Percentiles rank a stretch among this genome's conserved stretches.
Evolutionary conservation across 768 basidiomycete species (phyloP).

Genomic region (Boletus tomentosulus): DNA sequence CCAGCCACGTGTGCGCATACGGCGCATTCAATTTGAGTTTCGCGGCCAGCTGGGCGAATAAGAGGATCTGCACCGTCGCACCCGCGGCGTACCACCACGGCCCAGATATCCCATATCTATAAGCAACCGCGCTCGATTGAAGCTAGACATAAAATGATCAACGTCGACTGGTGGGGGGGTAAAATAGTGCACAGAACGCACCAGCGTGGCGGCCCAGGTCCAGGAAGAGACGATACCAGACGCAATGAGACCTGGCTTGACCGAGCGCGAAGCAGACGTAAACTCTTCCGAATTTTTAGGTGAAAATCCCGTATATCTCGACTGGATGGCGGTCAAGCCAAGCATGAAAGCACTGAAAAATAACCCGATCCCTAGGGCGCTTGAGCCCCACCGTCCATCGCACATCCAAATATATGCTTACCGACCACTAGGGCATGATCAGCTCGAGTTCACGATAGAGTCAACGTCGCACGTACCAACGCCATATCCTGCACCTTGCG

Average conservation of each 20-base stretch:
- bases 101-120: conserved; percentile 80
- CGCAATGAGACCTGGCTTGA: conserved; percentile 90
- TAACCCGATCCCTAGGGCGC: conserved; percentile 67
- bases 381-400: background rate
- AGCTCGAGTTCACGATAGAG: background rate
- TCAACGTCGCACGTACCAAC: conserved; percentile 47
- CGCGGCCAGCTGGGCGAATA: conserved; percentile 89
- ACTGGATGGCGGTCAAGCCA: conserved; percentile 71
- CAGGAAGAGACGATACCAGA: conserved; percentile 91
- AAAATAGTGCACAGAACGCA: conserved; percentile 20
- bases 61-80: conserved; percentile 82
- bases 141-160: conserved; percentile 37
- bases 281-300: conserved; percentile 81
- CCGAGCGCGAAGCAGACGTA: conserved; percentile 72
- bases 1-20: conserved; percentile 81
- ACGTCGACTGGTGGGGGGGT: background rate
- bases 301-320: conserved; percentile 79
- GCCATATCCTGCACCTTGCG: conserved; percentile 83
- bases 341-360: conserved; percentile 86
- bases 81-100: conserved; percentile 93
- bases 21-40: conserved; percentile 93
- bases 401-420: conserved; percentile 19
- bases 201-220: conserved; percentile 85
- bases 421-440: conserved; percentile 44
- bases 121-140: conserved; percentile 80